Evolutionary conservation across 2,329 filamentous ascomycete species (phyloP), one percentile per base, ranked within the genome.

Genomic region (Rutstroemia sp.): DNA sequence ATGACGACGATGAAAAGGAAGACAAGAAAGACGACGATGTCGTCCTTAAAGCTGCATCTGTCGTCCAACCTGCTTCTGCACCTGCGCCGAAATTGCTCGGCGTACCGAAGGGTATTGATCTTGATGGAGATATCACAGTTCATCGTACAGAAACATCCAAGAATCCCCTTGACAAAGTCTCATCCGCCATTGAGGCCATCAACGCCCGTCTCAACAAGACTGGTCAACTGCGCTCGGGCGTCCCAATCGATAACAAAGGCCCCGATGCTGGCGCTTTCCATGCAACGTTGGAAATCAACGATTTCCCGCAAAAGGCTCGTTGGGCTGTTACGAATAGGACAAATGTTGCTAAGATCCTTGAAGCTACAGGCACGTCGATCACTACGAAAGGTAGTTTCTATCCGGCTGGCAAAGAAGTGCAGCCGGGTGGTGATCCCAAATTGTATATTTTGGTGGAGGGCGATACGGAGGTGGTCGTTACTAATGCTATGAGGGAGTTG

Each of bases 261-360:
- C 94, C 94, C 0, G 94, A 99, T 71, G 94, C 94, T 3, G 94
- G 94, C 52, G 91, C 92, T 0, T 99, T 91, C 79, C 94, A 99
- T 71, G 92, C 94, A 16, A 97, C 92, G 4, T 79, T 99, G 60
- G 94, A 97, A 73, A 99, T 99, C 81, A 99, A 99, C 73, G 94
- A 99, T 73, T 97, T 97, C 73, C 94, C 94, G 37, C 94, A 99
- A 71, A 97, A 96, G 78, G 94, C 94, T 62, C 84, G 94, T 65
- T 99, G 94, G 94, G 92, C 91, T 10, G 94, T 99, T 74, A 99
- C 94, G 41, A 99, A 99, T 72, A 85, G 94, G 62, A 97, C 94
- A 38, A 99, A 99, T 68, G 94, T 99, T 57, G 92, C 92, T 65
- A 99, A 97, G 78, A 96, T 99, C 65, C 80, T 99, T 62, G 94